Conservation (phyloP, 805 yeast genomes). For the Spathaspora passalidarum region DNA sequence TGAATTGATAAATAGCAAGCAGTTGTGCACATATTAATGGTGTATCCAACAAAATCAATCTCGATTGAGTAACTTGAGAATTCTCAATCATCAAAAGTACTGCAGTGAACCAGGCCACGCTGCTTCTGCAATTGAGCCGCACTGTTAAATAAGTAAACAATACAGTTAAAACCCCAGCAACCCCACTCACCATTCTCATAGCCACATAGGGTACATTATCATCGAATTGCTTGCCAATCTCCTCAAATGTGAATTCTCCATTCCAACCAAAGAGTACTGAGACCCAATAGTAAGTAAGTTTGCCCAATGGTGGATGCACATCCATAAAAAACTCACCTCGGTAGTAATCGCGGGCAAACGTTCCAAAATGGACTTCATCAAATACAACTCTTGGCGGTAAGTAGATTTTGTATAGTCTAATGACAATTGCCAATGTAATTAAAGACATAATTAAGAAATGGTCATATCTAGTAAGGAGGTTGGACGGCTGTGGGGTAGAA, state of each 20-base stretch:
- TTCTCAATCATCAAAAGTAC: constrained; percentile 58
- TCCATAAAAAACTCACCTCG: constrained; percentile 64
- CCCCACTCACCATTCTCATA: constrained; percentile 56
- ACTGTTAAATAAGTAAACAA: constrained; percentile 54
- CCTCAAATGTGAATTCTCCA: constrained; percentile 34
- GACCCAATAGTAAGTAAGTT: constrained; percentile 54
- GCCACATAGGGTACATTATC: constrained; percentile 44
- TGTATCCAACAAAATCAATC: constrained; percentile 44
- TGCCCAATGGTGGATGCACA: constrained; percentile 71
- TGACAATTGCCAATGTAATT: constrained; percentile 20
- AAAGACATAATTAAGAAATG: constrained; percentile 17
- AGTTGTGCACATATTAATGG: constrained; percentile 45
- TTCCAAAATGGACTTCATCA: constrained; percentile 46
- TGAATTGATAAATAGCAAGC: constrained; percentile 50
- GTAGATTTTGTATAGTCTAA: constrained; percentile 31
- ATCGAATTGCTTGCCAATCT: constrained; percentile 41
- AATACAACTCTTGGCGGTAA: constrained; percentile 42
- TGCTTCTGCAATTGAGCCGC: constrained; percentile 53
- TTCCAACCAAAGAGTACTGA: constrained; percentile 53
- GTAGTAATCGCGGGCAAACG: constrained; percentile 42
- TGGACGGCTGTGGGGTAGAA: constrained; percentile 9
- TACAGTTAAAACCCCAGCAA: constrained; percentile 52
- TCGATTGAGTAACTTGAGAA: constrained; percentile 59
- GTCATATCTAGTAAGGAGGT: constrained; percentile 14
- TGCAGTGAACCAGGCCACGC: constrained; percentile 50